Conservation (phyloP, 2,329 filamentous ascomycete genomes). For the Ascochyta viciae-villosae region DNA sequence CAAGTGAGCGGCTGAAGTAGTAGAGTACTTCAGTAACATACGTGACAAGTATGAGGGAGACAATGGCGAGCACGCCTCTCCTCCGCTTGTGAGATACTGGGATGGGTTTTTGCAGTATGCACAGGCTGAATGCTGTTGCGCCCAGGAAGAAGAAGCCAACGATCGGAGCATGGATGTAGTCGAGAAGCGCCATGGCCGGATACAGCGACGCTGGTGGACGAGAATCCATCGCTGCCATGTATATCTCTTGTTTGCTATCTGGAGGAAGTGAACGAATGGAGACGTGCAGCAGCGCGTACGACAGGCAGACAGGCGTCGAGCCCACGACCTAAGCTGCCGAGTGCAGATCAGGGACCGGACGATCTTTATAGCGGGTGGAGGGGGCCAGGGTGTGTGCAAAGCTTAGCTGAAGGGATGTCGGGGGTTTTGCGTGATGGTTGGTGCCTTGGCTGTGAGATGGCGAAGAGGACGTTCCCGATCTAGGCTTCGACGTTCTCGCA, state of each 20-base stretch:
- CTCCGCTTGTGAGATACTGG: conserved; percentile 33
- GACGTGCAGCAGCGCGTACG: not conserved
- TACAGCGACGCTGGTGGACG: conserved; percentile 18
- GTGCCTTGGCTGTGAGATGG: not conserved
- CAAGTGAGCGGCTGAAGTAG: conserved; percentile 41
- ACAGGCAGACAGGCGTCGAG: conserved; percentile 1
- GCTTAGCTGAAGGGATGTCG: not conserved
- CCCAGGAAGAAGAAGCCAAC: conserved; percentile 43
- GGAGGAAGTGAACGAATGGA: not conserved
- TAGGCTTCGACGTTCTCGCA: not conserved
- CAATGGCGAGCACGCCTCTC: conserved; percentile 26
- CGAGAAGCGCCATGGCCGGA: conserved; percentile 37
- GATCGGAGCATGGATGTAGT: conserved; percentile 44
- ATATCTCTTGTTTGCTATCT: conserved; percentile 4
- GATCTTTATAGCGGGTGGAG: not conserved
- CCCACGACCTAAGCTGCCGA: not conserved
- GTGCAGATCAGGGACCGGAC: not conserved
- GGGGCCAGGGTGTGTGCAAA: not conserved
- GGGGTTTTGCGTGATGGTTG: not conserved
- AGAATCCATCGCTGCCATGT: conserved; percentile 20
- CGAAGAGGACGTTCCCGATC: conserved; percentile 3
- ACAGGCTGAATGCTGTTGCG: conserved; percentile 36
- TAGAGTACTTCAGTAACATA: conserved; percentile 44
- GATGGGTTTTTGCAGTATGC: conserved; percentile 41
- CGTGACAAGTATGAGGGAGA: conserved; percentile 25